Percentiles rank a stretch among this genome's conserved stretches.
These are phyloP conservation scores for Nothophaeocryptopus gaeumannii DNA, from an alignment of 2,329 filamentous ascomycete species.

Conservation along the genomic window DNA sequence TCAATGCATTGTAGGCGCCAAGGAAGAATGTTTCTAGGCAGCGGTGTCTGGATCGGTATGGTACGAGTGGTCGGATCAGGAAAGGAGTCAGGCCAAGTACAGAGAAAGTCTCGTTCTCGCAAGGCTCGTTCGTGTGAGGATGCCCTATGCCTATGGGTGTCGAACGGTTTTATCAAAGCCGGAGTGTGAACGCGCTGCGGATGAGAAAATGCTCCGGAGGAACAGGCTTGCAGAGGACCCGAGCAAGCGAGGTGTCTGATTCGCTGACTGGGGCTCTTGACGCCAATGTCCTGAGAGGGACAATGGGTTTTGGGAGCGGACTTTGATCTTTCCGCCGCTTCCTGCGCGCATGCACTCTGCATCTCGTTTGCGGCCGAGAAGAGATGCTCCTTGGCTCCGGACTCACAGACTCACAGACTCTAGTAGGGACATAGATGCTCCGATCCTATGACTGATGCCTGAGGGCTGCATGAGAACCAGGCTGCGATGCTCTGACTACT, in stretches of 20 bases:
- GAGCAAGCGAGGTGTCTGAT: too few relatives aligned
- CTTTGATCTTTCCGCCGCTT: neutral
- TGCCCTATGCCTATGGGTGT: neutral
- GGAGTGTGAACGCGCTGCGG: neutral
- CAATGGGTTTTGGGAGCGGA: neutral
- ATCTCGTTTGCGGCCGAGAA: neutral
- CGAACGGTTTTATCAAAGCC: conserved; percentile 1
- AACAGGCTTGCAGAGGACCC: too few relatives aligned
- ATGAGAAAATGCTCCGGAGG: too few relatives aligned
- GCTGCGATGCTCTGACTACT: neutral
- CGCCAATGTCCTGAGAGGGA: neutral
- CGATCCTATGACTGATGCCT: neutral
- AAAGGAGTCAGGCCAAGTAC: too few relatives aligned
- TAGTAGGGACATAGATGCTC: neutral
- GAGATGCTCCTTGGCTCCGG: neutral
- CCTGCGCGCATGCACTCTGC: neutral
- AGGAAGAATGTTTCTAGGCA: neutral
- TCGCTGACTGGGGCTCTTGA: neutral
- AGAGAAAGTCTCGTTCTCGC: too few relatives aligned
- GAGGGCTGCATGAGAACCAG: neutral
- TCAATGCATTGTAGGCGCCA: conserved; percentile 3
- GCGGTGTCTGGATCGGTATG: neutral
- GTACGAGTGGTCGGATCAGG: neutral
- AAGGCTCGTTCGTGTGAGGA: conserved; percentile 1
- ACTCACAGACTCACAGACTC: too few relatives aligned